These are phyloP conservation scores for Rhizopus microsporus DNA, from an alignment of 371 early-diverging fungal species.

Conservation along the genomic window DNA sequence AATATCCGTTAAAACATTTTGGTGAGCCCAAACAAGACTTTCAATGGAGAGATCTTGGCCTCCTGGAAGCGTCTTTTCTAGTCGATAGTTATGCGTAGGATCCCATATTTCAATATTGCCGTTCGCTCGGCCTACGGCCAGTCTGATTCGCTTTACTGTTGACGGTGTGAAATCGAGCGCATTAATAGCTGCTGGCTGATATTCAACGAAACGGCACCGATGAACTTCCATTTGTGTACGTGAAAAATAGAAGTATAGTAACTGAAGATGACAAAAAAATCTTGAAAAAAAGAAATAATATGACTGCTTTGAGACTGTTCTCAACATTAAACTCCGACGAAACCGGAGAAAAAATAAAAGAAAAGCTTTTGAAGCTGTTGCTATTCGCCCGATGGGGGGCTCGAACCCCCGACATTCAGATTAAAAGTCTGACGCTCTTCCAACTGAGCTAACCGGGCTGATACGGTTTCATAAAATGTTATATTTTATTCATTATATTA, in stretches of 20 bases:
- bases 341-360: not conserved
- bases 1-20: conserved; percentile 57
- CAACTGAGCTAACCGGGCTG: conserved; percentile 95
- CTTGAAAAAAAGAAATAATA: not conserved
- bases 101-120: conserved; percentile 95
- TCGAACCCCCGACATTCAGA: conserved; percentile 96
- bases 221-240: conserved; percentile 70
- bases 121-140: conserved; percentile 89
- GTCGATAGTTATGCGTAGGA: conserved; percentile 61
- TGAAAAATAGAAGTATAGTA: not conserved
- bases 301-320: not conserved
- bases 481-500: too few relatives aligned
- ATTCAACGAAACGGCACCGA: conserved; percentile 89
- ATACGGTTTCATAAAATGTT: too few relatives aligned
- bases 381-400: conserved; percentile 78
- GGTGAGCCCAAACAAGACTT: conserved; percentile 85
- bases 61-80: conserved; percentile 84
- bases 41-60: conserved; percentile 76
- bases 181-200: conserved; percentile 84
- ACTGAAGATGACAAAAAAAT: too few relatives aligned
- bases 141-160: conserved; percentile 45
- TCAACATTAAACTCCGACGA: not conserved
- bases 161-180: conserved; percentile 76
- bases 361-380: not conserved
- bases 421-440: conserved; percentile 98